Conservation (phyloP, 345 rosid genomes). For the Isatis tinctoria region DNA sequence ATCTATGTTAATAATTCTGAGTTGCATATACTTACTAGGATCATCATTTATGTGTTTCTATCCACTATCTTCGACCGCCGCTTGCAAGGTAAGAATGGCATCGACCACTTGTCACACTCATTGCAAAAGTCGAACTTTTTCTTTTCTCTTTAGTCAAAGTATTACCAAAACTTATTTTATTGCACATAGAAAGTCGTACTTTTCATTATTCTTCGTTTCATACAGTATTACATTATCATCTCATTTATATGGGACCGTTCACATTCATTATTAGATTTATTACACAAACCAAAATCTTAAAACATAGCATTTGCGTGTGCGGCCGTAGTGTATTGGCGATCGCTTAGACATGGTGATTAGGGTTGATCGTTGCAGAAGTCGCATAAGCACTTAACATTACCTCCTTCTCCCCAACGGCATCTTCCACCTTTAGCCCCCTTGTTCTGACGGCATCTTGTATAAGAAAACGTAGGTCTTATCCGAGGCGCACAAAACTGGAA, state of each 20-base stretch:
- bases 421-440: slow-evolving; percentile 33
- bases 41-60: too few relatives aligned
- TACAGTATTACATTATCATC: background rate
- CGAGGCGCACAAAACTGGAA: slow-evolving; percentile 22
- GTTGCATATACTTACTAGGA: background rate
- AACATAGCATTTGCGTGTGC: background rate
- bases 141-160: background rate
- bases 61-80: too few relatives aligned
- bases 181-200: background rate
- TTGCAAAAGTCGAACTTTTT: background rate
- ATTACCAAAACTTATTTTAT: background rate
- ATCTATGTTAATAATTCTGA: background rate
- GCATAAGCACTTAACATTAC: slow-evolving; percentile 22
- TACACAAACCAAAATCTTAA: background rate
- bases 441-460: slow-evolving; percentile 19
- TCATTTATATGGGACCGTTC: background rate
- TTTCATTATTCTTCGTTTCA: background rate
- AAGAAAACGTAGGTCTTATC: slow-evolving; percentile 26
- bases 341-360: background rate
- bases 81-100: too few relatives aligned
- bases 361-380: slow-evolving; percentile 25
- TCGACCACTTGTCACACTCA: too few relatives aligned
- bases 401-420: slow-evolving; percentile 13
- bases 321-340: background rate
- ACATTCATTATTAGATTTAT: background rate